phyloP scores from a whole-genome alignment of 2,329 filamentous ascomycete genomes.

The Claviceps digitariae region DNA sequence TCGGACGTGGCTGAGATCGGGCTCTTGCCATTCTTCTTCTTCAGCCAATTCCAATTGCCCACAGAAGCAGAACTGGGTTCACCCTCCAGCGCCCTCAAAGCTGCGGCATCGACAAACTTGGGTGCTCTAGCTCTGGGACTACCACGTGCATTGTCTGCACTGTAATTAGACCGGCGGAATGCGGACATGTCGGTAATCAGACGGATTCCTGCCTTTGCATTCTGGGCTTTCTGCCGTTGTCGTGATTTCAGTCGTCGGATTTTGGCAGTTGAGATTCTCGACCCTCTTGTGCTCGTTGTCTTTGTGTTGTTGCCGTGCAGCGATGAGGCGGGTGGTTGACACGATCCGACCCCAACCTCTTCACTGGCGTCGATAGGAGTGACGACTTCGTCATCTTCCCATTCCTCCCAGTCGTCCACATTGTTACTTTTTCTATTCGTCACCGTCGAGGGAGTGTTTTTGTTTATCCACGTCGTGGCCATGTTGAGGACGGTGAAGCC shows the following conservation, averaged over 20 bases:
- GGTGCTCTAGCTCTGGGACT: conserved; percentile 18
- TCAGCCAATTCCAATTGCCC: conserved; percentile 45
- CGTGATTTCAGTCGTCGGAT: conserved; percentile 41
- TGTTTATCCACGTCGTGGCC: conserved; percentile 1
- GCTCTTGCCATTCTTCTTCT: conserved; percentile 22
- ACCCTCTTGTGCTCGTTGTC: conserved; percentile 11
- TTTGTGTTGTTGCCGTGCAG: conserved; percentile 9
- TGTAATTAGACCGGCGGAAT: conserved; percentile 30
- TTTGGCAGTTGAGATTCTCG: conserved; percentile 26
- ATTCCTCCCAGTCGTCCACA: conserved; percentile 38
- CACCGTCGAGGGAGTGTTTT: neutral
- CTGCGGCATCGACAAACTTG: conserved; percentile 45
- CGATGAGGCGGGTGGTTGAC: conserved; percentile 7
- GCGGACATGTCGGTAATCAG: conserved; percentile 56
- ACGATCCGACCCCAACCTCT: conserved; percentile 15
- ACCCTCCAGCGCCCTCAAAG: conserved; percentile 46
- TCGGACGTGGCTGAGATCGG: conserved; percentile 15
- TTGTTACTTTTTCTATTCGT: neutral
- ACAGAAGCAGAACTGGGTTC: conserved; percentile 37
- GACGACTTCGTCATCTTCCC: conserved; percentile 34
- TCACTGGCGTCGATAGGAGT: conserved; percentile 27
- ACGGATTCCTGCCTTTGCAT: conserved; percentile 49
- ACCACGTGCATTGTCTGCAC: conserved; percentile 17
- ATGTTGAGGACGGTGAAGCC: neutral
- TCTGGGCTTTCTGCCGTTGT: conserved; percentile 45